These are phyloP conservation scores for Aspergillus aculeatus DNA, from an alignment of 2,329 filamentous ascomycete genomes.

Conservation along the genomic window DNA sequence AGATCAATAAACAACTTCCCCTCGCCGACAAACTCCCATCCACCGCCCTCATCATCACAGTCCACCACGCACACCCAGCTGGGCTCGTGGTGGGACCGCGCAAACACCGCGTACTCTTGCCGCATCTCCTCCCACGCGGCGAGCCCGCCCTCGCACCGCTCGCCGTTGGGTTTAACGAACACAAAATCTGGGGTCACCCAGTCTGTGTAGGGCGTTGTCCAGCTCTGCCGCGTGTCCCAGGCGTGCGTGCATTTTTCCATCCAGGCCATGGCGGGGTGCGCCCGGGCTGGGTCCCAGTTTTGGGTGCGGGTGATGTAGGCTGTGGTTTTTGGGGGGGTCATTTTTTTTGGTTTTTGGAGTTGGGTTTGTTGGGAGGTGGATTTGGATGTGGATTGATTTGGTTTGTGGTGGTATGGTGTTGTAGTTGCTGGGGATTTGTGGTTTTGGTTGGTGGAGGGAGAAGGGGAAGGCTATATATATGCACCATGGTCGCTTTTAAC, in stretches of 20 bases:
- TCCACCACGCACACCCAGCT: background rate
- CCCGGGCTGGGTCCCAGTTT: background rate
- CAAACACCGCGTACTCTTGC: background rate
- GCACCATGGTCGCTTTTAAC: too few relatives aligned
- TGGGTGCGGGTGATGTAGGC: background rate
- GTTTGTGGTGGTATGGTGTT: too few relatives aligned
- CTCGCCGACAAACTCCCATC: background rate
- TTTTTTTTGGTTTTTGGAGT: background rate
- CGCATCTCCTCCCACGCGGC: background rate
- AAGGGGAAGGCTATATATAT: too few relatives aligned
- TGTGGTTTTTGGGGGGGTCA: background rate
- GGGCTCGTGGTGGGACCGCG: background rate
- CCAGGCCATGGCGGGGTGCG: background rate
- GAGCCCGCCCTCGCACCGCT: background rate
- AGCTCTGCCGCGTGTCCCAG: background rate
- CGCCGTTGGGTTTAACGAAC: background rate
- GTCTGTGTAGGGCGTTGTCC: background rate
- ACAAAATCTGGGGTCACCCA: background rate
- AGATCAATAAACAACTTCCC: background rate
- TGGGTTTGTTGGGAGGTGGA: background rate
- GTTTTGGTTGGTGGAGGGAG: too few relatives aligned
- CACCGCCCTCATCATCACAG: background rate
- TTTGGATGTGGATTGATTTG: background rate
- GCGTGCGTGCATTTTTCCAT: background rate
- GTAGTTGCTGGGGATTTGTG: too few relatives aligned